A percentile compares a stretch with the other conserved stretches of the same genome.
These are phyloP conservation scores for Gossypioides kirkii DNA, from an alignment of 345 rosid genomes.

Conservation along the genomic window DNA sequence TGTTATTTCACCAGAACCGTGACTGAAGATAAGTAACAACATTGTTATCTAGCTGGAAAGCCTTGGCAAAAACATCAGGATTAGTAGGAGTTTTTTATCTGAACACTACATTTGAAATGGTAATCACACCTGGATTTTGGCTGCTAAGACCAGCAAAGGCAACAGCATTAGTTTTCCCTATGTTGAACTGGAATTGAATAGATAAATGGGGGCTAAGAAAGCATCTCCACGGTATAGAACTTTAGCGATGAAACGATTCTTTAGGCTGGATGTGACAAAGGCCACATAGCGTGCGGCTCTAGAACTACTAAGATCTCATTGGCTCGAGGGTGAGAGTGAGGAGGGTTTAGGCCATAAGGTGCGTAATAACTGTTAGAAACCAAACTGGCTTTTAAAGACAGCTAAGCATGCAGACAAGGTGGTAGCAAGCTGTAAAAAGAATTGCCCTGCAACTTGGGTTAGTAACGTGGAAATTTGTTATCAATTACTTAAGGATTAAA, in stretches of 20 bases:
- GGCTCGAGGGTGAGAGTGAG: not conserved
- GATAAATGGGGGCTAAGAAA: not conserved
- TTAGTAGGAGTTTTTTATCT: not conserved
- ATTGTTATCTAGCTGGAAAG: not conserved
- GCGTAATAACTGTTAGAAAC: not conserved
- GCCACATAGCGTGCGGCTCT: not conserved
- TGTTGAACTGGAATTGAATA: not conserved
- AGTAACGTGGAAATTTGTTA: too few relatives aligned
- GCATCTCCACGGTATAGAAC: not conserved
- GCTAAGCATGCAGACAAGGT: too few relatives aligned
- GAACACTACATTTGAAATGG: not conserved
- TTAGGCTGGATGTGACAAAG: not conserved
- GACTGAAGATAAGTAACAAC: not conserved
- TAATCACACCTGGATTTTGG: not conserved
- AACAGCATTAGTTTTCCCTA: not conserved
- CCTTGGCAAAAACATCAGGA: not conserved
- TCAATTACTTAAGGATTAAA: too few relatives aligned
- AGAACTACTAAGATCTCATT: not conserved
- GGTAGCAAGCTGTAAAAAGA: too few relatives aligned
- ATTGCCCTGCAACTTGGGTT: too few relatives aligned
- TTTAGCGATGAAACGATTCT: not conserved
- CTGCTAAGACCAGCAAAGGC: slow-evolving; percentile 2
- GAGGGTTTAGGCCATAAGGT: not conserved
- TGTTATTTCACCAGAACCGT: not conserved
- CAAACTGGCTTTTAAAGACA: too few relatives aligned